Evolutionary conservation across 2,329 filamentous ascomycete species (phyloP).

Genomic region (Dothistroma pini): DNA sequence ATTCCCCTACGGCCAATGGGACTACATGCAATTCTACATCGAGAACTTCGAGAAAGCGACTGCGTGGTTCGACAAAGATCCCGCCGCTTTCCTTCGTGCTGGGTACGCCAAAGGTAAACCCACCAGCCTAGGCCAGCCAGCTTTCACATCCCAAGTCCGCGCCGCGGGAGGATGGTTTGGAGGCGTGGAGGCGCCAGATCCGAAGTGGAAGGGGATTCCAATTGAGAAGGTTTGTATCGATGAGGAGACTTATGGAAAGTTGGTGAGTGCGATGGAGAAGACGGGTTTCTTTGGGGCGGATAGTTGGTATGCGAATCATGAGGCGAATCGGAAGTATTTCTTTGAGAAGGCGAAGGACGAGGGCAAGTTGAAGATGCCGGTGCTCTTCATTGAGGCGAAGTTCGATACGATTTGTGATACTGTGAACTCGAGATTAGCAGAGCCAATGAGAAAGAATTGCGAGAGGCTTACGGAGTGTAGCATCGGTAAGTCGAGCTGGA

Average conservation of each 20-base stretch:
- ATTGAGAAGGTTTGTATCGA: slow-evolving; percentile 31
- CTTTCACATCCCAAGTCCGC: slow-evolving; percentile 17
- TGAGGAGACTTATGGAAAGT: slow-evolving; percentile 28
- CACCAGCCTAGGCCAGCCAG: slow-evolving; percentile 27
- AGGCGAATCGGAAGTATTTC: slow-evolving; percentile 42
- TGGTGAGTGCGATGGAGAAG: slow-evolving; percentile 38
- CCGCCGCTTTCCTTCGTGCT: slow-evolving; percentile 28
- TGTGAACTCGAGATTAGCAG: slow-evolving; percentile 32
- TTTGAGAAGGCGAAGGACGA: slow-evolving; percentile 37
- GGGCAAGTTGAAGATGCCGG: slow-evolving; percentile 35
- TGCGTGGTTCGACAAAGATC: slow-evolving; percentile 19
- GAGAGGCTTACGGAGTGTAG: slow-evolving; percentile 43
- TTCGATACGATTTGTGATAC: slow-evolving; percentile 41
- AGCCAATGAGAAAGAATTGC: slow-evolving; percentile 36
- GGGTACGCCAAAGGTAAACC: slow-evolving; percentile 29
- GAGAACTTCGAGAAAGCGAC: slow-evolving; percentile 26
- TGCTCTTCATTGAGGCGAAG: slow-evolving; percentile 40
- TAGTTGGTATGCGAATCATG: slow-evolving; percentile 45
- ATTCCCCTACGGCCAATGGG: slow-evolving; percentile 39
- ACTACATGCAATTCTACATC: slow-evolving; percentile 36
- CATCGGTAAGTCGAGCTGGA: slow-evolving; percentile 37
- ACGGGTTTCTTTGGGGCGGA: slow-evolving; percentile 41
- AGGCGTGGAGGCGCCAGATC: slow-evolving; percentile 26
- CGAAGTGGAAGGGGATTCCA: slow-evolving; percentile 32
- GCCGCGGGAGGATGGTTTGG: slow-evolving; percentile 35